Base-by-base conservation (phyloP, 2,329 filamentous ascomycete species). In the Akanthomyces muscarius region DNA sequence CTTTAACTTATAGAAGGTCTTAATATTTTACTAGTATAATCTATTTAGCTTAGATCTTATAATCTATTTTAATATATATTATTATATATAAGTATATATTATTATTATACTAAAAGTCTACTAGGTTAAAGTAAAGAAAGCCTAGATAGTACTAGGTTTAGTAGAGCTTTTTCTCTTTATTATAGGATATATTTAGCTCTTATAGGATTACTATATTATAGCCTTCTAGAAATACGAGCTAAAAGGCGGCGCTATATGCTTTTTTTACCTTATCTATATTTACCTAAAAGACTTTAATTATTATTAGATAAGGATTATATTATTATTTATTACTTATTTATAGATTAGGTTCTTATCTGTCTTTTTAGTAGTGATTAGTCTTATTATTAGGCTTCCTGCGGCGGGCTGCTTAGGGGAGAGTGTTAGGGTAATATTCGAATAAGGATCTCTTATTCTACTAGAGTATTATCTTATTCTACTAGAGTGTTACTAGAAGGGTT, bases 1-100 rank as follows among this genome's bases (percentile, higher is more conserved):
- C 50, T 36, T 14, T 30, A 1, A 30, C 50, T 25, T 14, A 52
- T 16, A 54, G 21, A 25, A 54, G 51, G 51, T 41, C 51, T 23
- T 23, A 14, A 14, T 41, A 23, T 21, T 18, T 38, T n/a, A 14
- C 41, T 42, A 14, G 21, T 41, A 14, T 38, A 6, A 53, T 38
- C 25, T 53, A 14, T 36, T 53, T n/a, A 5, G 25, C 25, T 38
- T 38, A n/a, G 14, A 36, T 30, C 14, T 53, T 53, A 14, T 33
- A 10, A 21, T 53, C n/a, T 33, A 53, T 36, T 53, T 53, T 53
- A 14, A 53, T 14, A 33, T 51, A 51, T 51, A 14, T 51, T 14
- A 51, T 51, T 10, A 51, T n/a, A n/a, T 47, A 16, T 61, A 23
- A 61, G 50, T 41, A 47, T 61, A 21, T 18, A 61, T 51, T 21